phyloP scores from a whole-genome alignment of 352 stramenopile species.

The Halophytophthora batemanensis region DNA sequence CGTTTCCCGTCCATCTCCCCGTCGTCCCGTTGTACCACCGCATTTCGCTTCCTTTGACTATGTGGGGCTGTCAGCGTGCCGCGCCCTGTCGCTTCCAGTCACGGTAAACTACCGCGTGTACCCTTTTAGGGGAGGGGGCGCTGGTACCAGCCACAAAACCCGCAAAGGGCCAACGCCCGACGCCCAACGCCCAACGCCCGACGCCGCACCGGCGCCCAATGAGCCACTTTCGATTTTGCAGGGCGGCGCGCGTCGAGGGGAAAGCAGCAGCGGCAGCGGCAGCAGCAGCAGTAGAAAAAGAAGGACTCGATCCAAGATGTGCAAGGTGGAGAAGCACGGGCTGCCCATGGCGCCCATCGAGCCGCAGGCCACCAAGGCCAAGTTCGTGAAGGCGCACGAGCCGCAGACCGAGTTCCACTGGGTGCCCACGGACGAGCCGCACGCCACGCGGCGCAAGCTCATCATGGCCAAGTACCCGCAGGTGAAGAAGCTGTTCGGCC shows the following conservation, averaged over 20 bases:
- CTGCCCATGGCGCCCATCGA: constrained; percentile 34
- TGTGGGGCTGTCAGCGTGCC: neutral
- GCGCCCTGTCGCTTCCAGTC: constrained; percentile 4
- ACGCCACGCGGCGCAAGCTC: constrained; percentile 79
- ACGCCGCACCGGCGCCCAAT: neutral
- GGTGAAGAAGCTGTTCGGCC: constrained; percentile 89
- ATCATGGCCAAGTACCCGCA: constrained; percentile 88
- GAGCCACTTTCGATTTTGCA: constrained; percentile 29
- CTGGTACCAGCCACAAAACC: too few species aligned
- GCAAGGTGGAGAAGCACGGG: constrained; percentile 41
- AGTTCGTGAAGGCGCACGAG: constrained; percentile 48
- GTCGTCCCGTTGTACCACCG: constrained; percentile 17
- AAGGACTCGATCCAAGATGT: too few species aligned
- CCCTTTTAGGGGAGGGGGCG: too few species aligned
- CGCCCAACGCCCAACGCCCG: neutral
- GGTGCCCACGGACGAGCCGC: constrained; percentile 82
- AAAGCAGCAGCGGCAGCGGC: constrained; percentile 8
- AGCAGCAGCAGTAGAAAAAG: neutral
- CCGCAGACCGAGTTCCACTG: constrained; percentile 76
- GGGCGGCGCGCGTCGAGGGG: constrained; percentile 8
- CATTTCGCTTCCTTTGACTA: constrained; percentile 15
- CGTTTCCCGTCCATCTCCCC: constrained; percentile 4
- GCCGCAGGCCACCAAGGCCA: constrained; percentile 34
- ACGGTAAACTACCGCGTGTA: constrained; percentile 2
- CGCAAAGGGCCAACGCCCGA: neutral